Evolutionary conservation across 805 yeast genomes (phyloP), one percentile per base, ranked within the genome.

Genomic region (Monosporozyma siamensis): DNA sequence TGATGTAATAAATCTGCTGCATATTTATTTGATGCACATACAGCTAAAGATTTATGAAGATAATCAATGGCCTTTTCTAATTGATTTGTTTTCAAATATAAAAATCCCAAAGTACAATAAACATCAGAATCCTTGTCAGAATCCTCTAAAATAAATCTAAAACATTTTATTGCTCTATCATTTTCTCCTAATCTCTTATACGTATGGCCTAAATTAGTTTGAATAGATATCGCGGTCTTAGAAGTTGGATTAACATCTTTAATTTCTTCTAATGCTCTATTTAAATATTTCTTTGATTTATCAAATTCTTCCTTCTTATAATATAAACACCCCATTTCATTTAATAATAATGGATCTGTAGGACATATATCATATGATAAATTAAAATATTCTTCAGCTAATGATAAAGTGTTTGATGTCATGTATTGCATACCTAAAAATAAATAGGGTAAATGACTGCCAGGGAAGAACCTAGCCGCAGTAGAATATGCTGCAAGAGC

Each of bases 401-500:
- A 66, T 5, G 80, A 74, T 38, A 84, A 68, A 51, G 89, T 88
- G 58, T 80, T 82, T 79, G 90, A 82, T 46, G 86, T 88, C 52
- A 88, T 66, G 60, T 92, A 90, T 66, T 92, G 97, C 96, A 92
- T 92, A 1, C 98, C 99, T 31, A 92, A 68, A 54, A 85, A 90
- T 45, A 92, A 65, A 54, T 83, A 78, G 2, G 98, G 97, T 38
- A 89, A 65, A 59, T 92, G 97, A 3, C 89, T 80, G 1, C 95
- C 95, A 0, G 89, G 88, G 55, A 92, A 92, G 34, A 89, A 71
- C 47, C 96, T 69, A 1, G 95, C 87, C 0, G 97, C 97, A 10
- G 95, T 89, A 1, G 97, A 89, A 63, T 89, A 92, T 0, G 97
- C 97, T 44, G 96, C 82, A 18, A 92, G 82, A 1, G 97, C 97